A percentile compares a stretch with the other conserved stretches of the same genome.
Evolutionary conservation across 768 basidiomycete genomes (phyloP).

Genomic region (Tephrocybe sp.): DNA sequence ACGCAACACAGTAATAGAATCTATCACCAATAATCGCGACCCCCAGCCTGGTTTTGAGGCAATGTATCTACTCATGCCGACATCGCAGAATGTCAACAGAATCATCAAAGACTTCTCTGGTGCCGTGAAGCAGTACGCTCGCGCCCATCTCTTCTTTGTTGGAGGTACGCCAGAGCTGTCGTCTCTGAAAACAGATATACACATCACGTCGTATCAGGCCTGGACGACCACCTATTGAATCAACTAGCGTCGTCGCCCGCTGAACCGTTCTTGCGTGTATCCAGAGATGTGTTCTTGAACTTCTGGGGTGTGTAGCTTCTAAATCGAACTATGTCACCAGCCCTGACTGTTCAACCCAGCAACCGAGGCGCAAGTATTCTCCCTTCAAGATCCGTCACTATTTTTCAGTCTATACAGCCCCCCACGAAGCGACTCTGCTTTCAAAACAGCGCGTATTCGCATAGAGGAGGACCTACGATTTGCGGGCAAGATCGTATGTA

Average conservation of each 20-base stretch:
- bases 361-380: constrained; percentile 84
- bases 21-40: constrained; percentile 79
- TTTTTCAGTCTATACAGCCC: constrained; percentile 93
- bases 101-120: constrained; percentile 80
- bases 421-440: constrained; percentile 67
- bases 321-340: background rate
- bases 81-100: constrained; percentile 89
- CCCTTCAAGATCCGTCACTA: constrained; percentile 68
- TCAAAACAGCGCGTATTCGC: constrained; percentile 66
- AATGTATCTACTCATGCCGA: constrained; percentile 93
- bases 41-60: constrained; percentile 88
- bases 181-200: background rate
- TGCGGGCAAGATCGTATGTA: constrained; percentile 63
- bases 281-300: constrained; percentile 90
- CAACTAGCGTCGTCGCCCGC: constrained; percentile 74
- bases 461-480: constrained; percentile 88
- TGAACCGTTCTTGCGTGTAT: constrained; percentile 68
- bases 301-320: constrained; percentile 75
- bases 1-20: constrained; percentile 77
- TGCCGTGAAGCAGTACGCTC: constrained; percentile 68
- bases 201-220: constrained; percentile 43
- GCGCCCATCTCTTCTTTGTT: constrained; percentile 90
- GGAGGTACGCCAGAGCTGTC: constrained; percentile 54
- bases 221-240: constrained; percentile 77
- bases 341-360: constrained; percentile 47